A percentile compares a stretch with the other conserved stretches of the same genome.
phyloP scores from a whole-genome alignment of 1,284 basidiomycete genomes.

The Takashimella tepidaria region DNA sequence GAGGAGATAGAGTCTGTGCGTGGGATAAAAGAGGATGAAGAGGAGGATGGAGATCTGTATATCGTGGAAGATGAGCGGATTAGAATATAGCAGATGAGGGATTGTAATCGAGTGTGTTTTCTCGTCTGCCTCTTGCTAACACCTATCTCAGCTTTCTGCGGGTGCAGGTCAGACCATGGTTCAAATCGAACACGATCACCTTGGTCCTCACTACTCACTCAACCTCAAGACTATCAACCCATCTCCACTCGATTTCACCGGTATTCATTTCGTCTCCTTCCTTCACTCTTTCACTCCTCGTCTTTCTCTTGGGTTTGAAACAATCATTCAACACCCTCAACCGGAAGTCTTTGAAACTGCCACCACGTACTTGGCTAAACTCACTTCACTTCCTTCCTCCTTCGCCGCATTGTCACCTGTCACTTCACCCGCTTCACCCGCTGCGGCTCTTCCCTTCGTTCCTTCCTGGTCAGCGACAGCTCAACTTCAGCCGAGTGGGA shows the following conservation, averaged over 20 bases:
- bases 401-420: constrained; percentile 47
- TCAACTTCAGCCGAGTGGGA: constrained; percentile 76
- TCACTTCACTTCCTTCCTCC: constrained; percentile 56
- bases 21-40: not conserved
- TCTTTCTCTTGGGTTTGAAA: constrained; percentile 84
- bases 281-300: constrained; percentile 93
- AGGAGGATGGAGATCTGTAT: not conserved
- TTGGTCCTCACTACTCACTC: constrained; percentile 79
- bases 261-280: constrained; percentile 89
- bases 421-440: constrained; percentile 19
- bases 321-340: constrained; percentile 72
- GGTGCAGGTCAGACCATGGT: constrained; percentile 75
- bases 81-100: not conserved
- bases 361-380: constrained; percentile 84
- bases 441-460: constrained; percentile 30
- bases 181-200: constrained; percentile 91
- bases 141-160: constrained; percentile 37
- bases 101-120: constrained; percentile 5
- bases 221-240: constrained; percentile 93
- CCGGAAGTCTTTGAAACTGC: constrained; percentile 68
- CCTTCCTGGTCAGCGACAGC: constrained; percentile 90
- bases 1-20: not conserved
- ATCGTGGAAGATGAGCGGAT: not conserved
- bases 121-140: constrained; percentile 54
- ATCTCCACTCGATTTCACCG: constrained; percentile 79